phyloP scores from a whole-genome alignment of 164 flowering plant genomes.

The Kingdonia uniflora region DNA sequence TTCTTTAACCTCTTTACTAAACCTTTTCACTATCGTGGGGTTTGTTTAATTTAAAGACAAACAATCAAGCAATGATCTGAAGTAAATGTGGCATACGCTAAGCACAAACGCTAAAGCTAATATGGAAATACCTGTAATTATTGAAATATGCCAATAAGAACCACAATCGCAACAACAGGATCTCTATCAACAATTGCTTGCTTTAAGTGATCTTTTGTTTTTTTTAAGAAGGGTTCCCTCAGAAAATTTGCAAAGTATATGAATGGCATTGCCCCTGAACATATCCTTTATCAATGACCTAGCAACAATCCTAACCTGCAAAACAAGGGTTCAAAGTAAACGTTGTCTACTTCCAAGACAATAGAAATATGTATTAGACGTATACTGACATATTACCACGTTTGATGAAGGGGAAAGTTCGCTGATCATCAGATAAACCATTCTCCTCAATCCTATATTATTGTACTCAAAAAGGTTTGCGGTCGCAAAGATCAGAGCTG shows the following conservation, averaged over 20 bases:
- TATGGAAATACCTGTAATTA: conserved; percentile 67
- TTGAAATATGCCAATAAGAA: conserved; percentile 91
- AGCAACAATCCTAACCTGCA: conserved; percentile 89
- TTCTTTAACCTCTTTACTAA: conserved; percentile 98
- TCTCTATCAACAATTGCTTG: conserved; percentile 98
- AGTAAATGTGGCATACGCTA: too few relatives aligned
- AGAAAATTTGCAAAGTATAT: conserved; percentile 81
- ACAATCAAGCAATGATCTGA: not conserved
- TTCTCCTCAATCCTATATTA: conserved; percentile 80
- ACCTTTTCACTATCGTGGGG: conserved; percentile 93
- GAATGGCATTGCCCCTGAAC: conserved; percentile 96
- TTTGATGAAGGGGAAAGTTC: conserved; percentile 93
- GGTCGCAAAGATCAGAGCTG: too few relatives aligned
- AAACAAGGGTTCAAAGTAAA: too few relatives aligned
- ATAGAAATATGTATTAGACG: too few relatives aligned
- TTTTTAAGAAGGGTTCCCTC: conserved; percentile 93
- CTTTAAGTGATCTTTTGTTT: conserved; percentile 88
- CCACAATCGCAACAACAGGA: conserved; percentile 98
- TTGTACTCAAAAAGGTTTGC: conserved; percentile 95
- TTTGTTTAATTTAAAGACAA: conserved; percentile 42
- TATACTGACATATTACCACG: conserved; percentile 43
- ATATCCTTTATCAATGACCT: conserved; percentile 98
- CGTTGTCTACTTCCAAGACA: too few relatives aligned
- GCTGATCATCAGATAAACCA: conserved; percentile 96
- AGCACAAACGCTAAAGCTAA: not conserved